These are phyloP conservation scores for Candida buenavistaensis DNA, from an alignment of 1,139 yeast genomes.

Conservation along the genomic window DNA sequence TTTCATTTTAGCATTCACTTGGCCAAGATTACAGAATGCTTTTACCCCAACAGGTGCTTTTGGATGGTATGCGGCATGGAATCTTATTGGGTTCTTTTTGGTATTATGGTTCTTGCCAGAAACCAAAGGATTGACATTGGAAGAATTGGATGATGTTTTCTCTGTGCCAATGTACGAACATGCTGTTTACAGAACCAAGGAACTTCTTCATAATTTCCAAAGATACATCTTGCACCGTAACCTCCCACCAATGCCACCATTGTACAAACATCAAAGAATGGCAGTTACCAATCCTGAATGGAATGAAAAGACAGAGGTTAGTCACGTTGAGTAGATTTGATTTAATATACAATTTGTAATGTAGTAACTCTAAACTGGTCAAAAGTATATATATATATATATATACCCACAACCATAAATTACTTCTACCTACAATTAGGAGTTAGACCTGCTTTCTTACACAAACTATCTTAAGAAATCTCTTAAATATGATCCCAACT, in stretches of 20 bases:
- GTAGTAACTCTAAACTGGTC: too few species aligned
- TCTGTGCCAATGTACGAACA: conserved; percentile 55
- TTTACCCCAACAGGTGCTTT: conserved; percentile 83
- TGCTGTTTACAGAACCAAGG: conserved; percentile 54
- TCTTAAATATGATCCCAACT: conserved; percentile 78
- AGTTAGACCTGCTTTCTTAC: too few species aligned
- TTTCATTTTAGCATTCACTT: conserved; percentile 71
- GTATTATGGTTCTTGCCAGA: conserved; percentile 70
- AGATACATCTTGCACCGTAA: conserved; percentile 41
- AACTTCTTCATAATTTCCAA: conserved; percentile 44
- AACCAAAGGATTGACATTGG: conserved; percentile 67
- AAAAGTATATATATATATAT: background rate
- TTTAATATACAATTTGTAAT: background rate
- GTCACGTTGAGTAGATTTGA: conserved; percentile 38
- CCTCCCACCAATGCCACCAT: conserved; percentile 52
- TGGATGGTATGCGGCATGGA: conserved; percentile 90
- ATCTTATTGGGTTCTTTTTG: conserved; percentile 68
- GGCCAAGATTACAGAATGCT: conserved; percentile 71
- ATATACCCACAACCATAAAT: too few species aligned
- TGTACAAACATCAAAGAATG: conserved; percentile 56
- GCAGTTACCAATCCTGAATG: conserved; percentile 61
- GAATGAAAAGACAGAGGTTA: conserved; percentile 56
- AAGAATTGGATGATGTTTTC: conserved; percentile 72
- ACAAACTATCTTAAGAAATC: conserved; percentile 61
- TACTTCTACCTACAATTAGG: too few species aligned